These are phyloP conservation scores for Wickerhamiella nectarea DNA, from an alignment of 805 yeast species.

Conservation along the genomic window DNA sequence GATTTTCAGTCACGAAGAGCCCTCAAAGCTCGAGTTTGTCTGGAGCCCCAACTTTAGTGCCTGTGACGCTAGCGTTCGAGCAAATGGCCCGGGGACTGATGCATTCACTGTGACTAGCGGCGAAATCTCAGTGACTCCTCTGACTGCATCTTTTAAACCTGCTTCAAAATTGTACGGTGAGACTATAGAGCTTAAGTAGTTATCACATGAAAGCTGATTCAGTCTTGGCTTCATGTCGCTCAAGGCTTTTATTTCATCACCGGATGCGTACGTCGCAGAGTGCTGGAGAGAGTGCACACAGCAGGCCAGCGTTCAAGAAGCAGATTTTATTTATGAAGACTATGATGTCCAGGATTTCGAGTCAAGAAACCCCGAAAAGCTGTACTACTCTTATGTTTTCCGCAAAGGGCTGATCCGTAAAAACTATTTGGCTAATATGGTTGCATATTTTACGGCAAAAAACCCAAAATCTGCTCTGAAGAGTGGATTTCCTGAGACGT, in stretches of 20 bases:
- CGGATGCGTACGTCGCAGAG: constrained; percentile 14
- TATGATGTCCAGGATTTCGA: constrained; percentile 83
- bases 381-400: constrained; percentile 44
- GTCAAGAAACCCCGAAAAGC: constrained; percentile 10
- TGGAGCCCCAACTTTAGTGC: constrained; percentile 78
- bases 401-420: constrained; percentile 86
- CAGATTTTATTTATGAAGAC: constrained; percentile 63
- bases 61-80: constrained; percentile 42
- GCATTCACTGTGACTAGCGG: constrained; percentile 57
- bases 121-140: constrained; percentile 31
- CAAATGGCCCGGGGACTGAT: constrained; percentile 41
- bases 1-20: constrained; percentile 31
- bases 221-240: background rate
- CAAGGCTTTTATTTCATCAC: constrained; percentile 11
- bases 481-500: constrained; percentile 58
- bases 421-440: constrained; percentile 74
- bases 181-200: background rate
- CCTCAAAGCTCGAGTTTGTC: constrained; percentile 31
- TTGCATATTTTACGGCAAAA: constrained; percentile 61
- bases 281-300: constrained; percentile 14
- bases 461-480: constrained; percentile 52
- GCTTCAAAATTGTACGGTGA: background rate
- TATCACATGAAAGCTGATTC: constrained; percentile 8
- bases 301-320: background rate
- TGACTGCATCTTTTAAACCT: constrained; percentile 9